phyloP scores from a whole-genome alignment of 257 asterid genomes.

The Solanum chilense region DNA sequence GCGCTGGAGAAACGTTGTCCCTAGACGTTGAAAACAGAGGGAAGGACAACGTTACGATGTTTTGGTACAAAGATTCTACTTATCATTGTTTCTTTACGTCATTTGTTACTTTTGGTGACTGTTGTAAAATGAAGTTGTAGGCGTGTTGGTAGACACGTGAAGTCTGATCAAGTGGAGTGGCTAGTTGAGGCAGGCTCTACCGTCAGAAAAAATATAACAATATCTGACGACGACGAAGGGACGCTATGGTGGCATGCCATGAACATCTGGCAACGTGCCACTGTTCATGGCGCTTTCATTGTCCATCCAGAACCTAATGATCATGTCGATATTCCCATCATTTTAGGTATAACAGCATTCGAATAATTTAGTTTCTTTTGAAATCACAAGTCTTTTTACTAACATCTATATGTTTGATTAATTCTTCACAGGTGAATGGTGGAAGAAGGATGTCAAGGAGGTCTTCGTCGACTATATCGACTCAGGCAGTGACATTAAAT shows the following conservation, averaged over 20 bases:
- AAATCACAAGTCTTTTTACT: not conserved
- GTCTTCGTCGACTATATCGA: not conserved
- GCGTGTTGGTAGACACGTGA: rapidly evolving
- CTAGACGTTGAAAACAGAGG: not conserved
- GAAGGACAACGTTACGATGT: not conserved
- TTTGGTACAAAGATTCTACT: not conserved
- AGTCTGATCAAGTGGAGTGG: not conserved
- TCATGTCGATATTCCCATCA: slow-evolving; percentile 25
- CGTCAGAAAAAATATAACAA: slow-evolving; percentile 23
- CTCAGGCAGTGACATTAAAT: not conserved
- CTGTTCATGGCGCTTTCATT: slow-evolving; percentile 39
- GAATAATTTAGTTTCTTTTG: not conserved
- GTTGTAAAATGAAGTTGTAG: not conserved
- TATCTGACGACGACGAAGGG: slow-evolving; percentile 19
- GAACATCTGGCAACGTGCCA: slow-evolving; percentile 40
- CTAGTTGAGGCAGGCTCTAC: slow-evolving; percentile 31
- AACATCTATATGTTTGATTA: not conserved
- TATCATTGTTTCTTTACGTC: not conserved
- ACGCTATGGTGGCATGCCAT: slow-evolving; percentile 59
- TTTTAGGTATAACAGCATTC: slow-evolving; percentile 20
- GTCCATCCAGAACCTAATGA: slow-evolving; percentile 4
- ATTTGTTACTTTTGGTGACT: not conserved
- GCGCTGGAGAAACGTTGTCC: not conserved
- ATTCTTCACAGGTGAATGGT: slow-evolving; percentile 3
- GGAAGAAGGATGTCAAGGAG: not conserved